Evolutionary conservation across 192 early-diverging fungal genomes (phyloP).

Genomic region (Coemansia umbellata): DNA sequence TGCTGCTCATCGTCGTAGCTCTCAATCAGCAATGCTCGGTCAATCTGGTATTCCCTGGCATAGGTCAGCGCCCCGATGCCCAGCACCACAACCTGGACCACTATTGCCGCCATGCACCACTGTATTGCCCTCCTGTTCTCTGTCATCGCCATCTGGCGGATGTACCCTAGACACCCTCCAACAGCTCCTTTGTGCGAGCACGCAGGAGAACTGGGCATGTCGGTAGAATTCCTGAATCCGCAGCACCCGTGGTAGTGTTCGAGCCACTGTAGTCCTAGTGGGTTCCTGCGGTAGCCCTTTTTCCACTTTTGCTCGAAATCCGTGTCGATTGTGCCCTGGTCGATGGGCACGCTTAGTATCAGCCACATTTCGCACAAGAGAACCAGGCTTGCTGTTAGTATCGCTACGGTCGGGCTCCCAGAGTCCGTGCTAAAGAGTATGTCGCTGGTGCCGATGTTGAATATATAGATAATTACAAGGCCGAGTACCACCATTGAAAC

Average conservation of each 20-base stretch:
- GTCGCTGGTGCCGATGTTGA: conserved; percentile 4
- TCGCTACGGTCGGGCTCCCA: conserved; percentile 9
- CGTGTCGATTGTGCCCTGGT: conserved; percentile 4
- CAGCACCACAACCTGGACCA: conserved; percentile 17
- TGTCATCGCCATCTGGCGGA: conserved; percentile 4
- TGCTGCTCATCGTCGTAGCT: background rate
- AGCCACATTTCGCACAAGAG: conserved; percentile 26
- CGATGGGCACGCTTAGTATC: conserved; percentile 10
- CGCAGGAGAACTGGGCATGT: conserved; percentile 34
- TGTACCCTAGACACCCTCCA: conserved; percentile 10
- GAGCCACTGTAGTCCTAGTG: conserved; percentile 32
- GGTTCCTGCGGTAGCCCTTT: conserved; percentile 35
- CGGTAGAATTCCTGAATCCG: conserved; percentile 30
- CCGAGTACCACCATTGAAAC: conserved; percentile 7
- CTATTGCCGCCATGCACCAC: conserved; percentile 7
- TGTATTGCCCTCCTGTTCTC: conserved; percentile 1
- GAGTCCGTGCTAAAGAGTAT: background rate
- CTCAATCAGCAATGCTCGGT: conserved; percentile 12
- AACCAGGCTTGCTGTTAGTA: background rate
- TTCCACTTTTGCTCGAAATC: conserved; percentile 46
- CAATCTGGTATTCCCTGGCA: background rate
- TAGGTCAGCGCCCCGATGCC: conserved; percentile 4
- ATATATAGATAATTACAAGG: background rate
- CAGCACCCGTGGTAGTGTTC: conserved; percentile 52
- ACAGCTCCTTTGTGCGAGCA: conserved; percentile 3